Evolutionary conservation across 305 asterid species (phyloP).

Genomic region (Salvia sclarea): DNA sequence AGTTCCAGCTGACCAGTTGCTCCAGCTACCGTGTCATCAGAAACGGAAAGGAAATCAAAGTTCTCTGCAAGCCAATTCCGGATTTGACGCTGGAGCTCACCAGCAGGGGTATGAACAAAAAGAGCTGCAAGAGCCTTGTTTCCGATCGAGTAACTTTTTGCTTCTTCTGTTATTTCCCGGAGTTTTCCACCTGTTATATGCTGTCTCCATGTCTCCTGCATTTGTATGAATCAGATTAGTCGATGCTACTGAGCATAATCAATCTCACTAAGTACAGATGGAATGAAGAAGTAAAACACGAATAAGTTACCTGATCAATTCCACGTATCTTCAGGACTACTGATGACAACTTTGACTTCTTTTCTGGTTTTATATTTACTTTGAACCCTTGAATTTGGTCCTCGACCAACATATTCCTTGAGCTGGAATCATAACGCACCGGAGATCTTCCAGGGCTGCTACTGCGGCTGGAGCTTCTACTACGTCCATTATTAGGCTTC

Average conservation of each 20-base stretch:
- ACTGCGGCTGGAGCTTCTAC: constrained; percentile 97
- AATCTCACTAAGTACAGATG: constrained; percentile 16
- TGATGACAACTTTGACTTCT: constrained; percentile 93
- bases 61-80: constrained; percentile 96
- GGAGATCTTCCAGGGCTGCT: constrained; percentile 99
- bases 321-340: constrained; percentile 98
- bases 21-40: constrained; percentile 81
- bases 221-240: constrained; percentile 25
- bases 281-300: constrained; percentile 31
- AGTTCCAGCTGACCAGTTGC: constrained; percentile 97
- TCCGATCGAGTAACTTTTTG: constrained; percentile 80
- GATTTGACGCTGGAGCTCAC: constrained; percentile 98
- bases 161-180: constrained; percentile 97
- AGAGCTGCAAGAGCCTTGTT: constrained; percentile 92
- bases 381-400: constrained; percentile 84
- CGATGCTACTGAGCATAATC: constrained; percentile 27
- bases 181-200: constrained; percentile 97
- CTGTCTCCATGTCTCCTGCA: constrained; percentile 93
- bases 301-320: constrained; percentile 82
- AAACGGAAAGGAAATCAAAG: constrained; percentile 89
- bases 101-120: constrained; percentile 99
- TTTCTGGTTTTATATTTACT: constrained; percentile 93
- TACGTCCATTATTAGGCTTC: constrained; percentile 83
- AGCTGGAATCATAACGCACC: constrained; percentile 63
- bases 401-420: constrained; percentile 68